A percentile compares a stretch with the other conserved stretches of the same genome.
Conservation (phyloP, 208 protist genomes). For the Crithidia bombi region DNA sequence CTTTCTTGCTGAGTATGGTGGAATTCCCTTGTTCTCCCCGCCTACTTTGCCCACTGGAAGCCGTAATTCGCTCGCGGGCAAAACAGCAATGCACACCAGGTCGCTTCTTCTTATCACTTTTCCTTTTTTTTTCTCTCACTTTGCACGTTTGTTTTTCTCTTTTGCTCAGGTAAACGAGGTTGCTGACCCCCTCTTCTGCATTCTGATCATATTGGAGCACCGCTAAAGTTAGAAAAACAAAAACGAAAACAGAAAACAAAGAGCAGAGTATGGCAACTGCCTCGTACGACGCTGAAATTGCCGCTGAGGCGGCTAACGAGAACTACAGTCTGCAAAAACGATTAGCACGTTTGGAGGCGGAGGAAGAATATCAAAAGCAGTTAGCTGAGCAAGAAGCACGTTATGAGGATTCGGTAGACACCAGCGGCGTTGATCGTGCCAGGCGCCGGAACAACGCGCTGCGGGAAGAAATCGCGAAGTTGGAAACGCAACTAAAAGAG, state of each 20-base stretch:
- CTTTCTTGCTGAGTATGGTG: no score
- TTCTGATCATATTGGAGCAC: not conserved
- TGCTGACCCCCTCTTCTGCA: not conserved
- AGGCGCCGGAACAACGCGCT: slow-evolving; percentile 58
- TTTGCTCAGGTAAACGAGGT: slow-evolving; percentile 3
- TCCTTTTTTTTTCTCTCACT: slow-evolving; percentile 27
- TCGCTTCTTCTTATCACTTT: not conserved
- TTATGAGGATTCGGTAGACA: slow-evolving; percentile 36
- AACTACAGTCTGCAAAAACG: slow-evolving; percentile 59
- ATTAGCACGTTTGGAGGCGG: slow-evolving; percentile 52
- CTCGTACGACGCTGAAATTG: slow-evolving; percentile 31
- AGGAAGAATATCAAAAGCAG: slow-evolving; percentile 39
- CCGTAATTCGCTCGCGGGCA: no score
- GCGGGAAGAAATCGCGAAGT: slow-evolving; percentile 51
- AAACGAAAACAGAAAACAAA: slow-evolving; percentile 1
- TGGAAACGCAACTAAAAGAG: slow-evolving; percentile 61
- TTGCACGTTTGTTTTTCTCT: not conserved
- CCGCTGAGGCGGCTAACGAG: slow-evolving; percentile 51
- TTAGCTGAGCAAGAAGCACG: slow-evolving; percentile 26
- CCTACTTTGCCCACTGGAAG: no score
- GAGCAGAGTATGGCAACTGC: not conserved
- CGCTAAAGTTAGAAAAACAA: not conserved
- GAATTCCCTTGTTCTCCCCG: no score
- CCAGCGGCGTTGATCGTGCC: slow-evolving; percentile 45
- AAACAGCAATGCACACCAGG: not conserved